phyloP scores from a whole-genome alignment of 257 asterid genomes.

The Anisodus tanguticus region DNA sequence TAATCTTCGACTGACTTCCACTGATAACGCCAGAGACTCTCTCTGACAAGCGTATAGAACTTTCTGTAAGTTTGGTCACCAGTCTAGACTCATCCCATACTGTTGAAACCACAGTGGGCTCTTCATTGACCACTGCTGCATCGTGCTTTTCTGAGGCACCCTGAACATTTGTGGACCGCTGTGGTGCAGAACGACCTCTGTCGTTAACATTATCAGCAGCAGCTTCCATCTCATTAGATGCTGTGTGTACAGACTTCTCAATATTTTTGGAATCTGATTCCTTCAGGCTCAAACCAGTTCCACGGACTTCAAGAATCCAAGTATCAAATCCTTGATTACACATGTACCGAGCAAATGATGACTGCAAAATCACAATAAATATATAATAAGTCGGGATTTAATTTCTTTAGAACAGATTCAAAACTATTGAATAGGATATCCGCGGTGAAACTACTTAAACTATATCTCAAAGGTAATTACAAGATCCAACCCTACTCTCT shows the following conservation, averaged over 20 bases:
- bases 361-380: slow-evolving; percentile 51
- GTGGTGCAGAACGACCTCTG: slow-evolving; percentile 46
- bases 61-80: slow-evolving; percentile 69
- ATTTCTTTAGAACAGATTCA: slow-evolving; percentile 16
- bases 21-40: slow-evolving; percentile 84
- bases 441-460: background rate
- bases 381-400: background rate
- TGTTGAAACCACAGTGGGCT: slow-evolving; percentile 49
- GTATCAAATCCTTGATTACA: slow-evolving; percentile 99
- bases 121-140: slow-evolving; percentile 47
- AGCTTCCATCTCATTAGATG: slow-evolving; percentile 65
- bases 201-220: slow-evolving; percentile 52
- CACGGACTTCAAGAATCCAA: slow-evolving; percentile 96
- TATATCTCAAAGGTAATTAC: background rate
- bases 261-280: slow-evolving; percentile 59
- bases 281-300: slow-evolving; percentile 84
- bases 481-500: background rate
- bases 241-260: slow-evolving; percentile 62
- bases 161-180: slow-evolving; percentile 43
- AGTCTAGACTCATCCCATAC: slow-evolving; percentile 74
- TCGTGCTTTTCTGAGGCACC: slow-evolving; percentile 45
- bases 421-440: background rate
- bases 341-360: slow-evolving; percentile 97
- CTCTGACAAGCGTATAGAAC: slow-evolving; percentile 73
- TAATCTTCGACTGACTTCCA: slow-evolving; percentile 67